Base-by-base conservation (phyloP, 805 yeast genomes). In the Candida xyloterini region DNA sequence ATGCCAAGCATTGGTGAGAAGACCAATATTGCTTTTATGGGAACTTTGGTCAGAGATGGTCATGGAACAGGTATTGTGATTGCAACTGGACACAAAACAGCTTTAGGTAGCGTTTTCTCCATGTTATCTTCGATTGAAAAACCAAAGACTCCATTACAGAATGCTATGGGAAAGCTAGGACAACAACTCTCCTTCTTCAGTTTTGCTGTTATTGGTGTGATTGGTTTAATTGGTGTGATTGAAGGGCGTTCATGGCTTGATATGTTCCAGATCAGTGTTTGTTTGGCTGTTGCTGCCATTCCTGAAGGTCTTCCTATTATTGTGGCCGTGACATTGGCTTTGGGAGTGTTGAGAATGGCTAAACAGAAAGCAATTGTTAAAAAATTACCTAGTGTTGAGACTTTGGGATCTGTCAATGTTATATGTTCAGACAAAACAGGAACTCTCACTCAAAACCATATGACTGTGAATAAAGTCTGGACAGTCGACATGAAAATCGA, bases 241-340 rank as follows among this genome's bases (percentile, higher is more conserved):
- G 96, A 93, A 67, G 98, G 99, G 34, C 83, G 95, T 47, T 75
- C 85, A 8, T 90, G 97, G 96, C 73, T 93, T 42, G 98, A 93
- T 48, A 93, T 95, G 97, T 91, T 93, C 66, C 96, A 91, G 62
- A 89, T 93, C 43, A 87, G 96, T 1, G 99, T 93, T 8, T 89
- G 97, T 1, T 71, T 93, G 47, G 99, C 99, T 3, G 99, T 93
- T 14, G 99, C 99, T 35, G 99, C 99, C 3, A 93, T 93, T 53
- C 99, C 99, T 5, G 99, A 93, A 65, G 99, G 99, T 39, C 74
- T 93, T 51, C 99, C 99, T 0, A 93, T 93, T 55, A 93, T 93
- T 60, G 99, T 93, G 28, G 91, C 99, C 5, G 99, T 93, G 8
- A 93, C 99, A 0, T 70, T 93, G 47, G 99, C 99, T 0, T 70